Base-by-base conservation (phyloP, 257 asterid species). In the Plantago major region DNA sequence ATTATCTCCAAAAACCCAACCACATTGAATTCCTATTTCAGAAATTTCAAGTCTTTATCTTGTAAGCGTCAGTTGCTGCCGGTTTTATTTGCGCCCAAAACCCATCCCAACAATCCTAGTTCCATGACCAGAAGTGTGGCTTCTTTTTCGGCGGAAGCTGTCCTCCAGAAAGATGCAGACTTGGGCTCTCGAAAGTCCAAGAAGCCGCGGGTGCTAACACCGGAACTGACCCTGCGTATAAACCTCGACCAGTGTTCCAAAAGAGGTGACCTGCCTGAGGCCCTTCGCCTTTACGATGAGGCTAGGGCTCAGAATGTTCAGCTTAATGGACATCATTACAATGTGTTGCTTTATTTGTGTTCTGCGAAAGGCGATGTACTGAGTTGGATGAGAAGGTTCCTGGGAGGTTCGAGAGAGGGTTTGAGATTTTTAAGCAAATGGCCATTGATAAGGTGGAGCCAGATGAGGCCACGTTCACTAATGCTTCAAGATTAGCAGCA, bases 401-500 rank as follows among this genome's bases (percentile, higher is more conserved):
- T 33, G 63, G 16, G 30, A 79, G 78, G 47, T 71, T 86, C 64
- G 85, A 82, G 55, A 83, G 73, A 77, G 97, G 99, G 3, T 87
- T 89, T 67, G 78, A 83, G 77, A 89, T 93, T 71, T 80, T 83
- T 66, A 78, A 79, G 73, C 84, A 79, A 58, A 93, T 93, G 99
- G 71, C 66, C 11, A 54, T 70, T 44, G 86, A 84, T 67, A 74
- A 74, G 16, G 94, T 93, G 42, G 78, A 64, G 11, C 96, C 97
- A 4, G 85, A 87, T 56, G 97, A 93, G 75, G 96, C 97, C 0
- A 89, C 99, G 8, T 89, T 87, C 67, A 89, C 99, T 6, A 93
- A 79, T 63, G 93, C 83, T 12, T 94, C 97, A 3, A 84, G 99
- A 74, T 71, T 93, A 75, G 99, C 97, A 5, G 94, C 96, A 17